Percentiles rank a stretch among this genome's conserved stretches.
These are phyloP conservation scores for Abrus precatorius DNA, from an alignment of 306 rosid species.

Conservation along the genomic window DNA sequence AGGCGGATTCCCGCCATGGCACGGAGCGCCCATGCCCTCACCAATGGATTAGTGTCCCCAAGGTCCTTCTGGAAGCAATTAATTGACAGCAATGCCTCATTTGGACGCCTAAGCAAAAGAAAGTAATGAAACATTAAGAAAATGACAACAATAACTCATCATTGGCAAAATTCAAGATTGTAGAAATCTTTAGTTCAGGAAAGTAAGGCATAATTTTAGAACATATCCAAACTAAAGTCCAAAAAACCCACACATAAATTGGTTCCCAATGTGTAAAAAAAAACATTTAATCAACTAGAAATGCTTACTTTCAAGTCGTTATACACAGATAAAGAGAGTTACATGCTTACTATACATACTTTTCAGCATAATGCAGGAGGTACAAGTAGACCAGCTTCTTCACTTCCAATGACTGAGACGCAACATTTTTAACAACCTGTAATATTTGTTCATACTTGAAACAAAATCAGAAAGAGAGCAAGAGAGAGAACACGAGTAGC, in stretches of 20 bases:
- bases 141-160: conserved; percentile 18
- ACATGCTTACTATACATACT: conserved; percentile 62
- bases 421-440: conserved; percentile 98
- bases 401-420: conserved; percentile 87
- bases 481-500: neutral
- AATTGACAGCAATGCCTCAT: conserved; percentile 92
- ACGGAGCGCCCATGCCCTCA: conserved; percentile 97
- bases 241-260: conserved; percentile 12
- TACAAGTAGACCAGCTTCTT: conserved; percentile 97
- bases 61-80: conserved; percentile 95
- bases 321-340: neutral
- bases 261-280: neutral
- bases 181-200: conserved; percentile 13
- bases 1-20: conserved; percentile 98
- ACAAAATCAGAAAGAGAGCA: neutral
- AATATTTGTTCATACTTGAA: conserved; percentile 40
- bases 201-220: neutral
- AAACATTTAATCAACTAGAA: conserved; percentile 2
- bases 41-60: conserved; percentile 85
- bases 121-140: conserved; percentile 34
- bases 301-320: neutral
- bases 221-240: neutral
- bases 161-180: neutral
- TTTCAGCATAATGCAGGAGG: conserved; percentile 95
- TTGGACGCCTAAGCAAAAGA: conserved; percentile 80